A percentile compares a stretch with the other conserved stretches of the same genome.
These are phyloP conservation scores for Mentha longifolia DNA, from an alignment of 257 asterid genomes.

Conservation along the genomic window DNA sequence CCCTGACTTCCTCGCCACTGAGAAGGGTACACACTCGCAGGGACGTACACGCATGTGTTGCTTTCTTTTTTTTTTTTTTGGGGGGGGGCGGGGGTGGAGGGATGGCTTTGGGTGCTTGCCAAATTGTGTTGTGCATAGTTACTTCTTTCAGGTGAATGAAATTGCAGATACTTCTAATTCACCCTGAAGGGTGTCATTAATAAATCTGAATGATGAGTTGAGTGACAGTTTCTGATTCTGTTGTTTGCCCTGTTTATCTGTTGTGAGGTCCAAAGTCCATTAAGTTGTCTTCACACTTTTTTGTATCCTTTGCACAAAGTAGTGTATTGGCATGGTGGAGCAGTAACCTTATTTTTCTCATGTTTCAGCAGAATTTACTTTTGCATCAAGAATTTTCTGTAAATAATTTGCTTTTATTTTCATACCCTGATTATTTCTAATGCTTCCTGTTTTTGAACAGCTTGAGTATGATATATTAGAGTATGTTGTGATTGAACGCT, in stretches of 20 bases:
- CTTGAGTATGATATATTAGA: conserved; percentile 98
- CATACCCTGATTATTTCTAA: conserved; percentile 13
- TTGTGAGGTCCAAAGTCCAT: not conserved
- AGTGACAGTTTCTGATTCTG: not conserved
- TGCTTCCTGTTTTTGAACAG: conserved; percentile 48
- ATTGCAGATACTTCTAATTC: not conserved
- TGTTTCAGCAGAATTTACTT: not conserved
- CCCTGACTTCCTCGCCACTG: not conserved
- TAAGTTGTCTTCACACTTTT: not conserved
- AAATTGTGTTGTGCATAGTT: not conserved
- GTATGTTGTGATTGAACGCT: conserved; percentile 96
- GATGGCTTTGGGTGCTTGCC: not conserved
- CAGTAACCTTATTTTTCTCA: conserved; percentile 2
- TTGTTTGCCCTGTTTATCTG: not conserved
- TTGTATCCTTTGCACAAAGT: conserved; percentile 11
- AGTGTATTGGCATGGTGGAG: not conserved
- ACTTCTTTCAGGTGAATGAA: conserved; percentile 1
- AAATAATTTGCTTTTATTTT: conserved; percentile 9
- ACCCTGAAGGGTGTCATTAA: not conserved
- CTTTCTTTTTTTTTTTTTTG: too few relatives aligned
- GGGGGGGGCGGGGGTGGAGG: too few relatives aligned
- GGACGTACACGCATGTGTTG: too few relatives aligned
- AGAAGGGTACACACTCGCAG: not conserved
- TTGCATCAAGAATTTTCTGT: not conserved
- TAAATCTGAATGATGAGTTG: not conserved